Evolutionary conservation across 2,329 filamentous ascomycete genomes (phyloP).

Genomic region (Monascus ruber): DNA sequence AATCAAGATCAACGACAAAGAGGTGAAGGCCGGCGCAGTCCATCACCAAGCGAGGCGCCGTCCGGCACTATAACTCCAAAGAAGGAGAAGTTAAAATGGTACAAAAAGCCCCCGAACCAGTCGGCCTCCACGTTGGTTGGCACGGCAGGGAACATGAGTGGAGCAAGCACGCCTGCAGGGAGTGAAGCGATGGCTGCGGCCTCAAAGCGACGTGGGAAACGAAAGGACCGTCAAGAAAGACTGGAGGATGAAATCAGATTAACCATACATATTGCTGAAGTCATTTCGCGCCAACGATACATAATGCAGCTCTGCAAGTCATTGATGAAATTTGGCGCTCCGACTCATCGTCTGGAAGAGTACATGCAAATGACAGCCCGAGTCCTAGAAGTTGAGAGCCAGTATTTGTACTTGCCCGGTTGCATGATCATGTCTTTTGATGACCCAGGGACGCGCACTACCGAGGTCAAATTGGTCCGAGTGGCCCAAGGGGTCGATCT

Average conservation of each 20-base stretch:
- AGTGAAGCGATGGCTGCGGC: constrained; percentile 4
- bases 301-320: constrained; percentile 19
- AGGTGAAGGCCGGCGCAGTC: constrained; percentile 1
- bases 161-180: constrained; percentile 18
- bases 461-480: constrained; percentile 34
- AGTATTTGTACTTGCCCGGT: constrained; percentile 72
- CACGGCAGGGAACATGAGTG: constrained; percentile 11
- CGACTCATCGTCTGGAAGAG: constrained; percentile 45
- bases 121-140: constrained; percentile 1
- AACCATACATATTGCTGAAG: constrained; percentile 50
- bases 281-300: constrained; percentile 45
- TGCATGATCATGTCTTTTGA: constrained; percentile 50
- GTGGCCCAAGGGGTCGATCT: constrained; percentile 30
- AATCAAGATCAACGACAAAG: constrained; percentile 9
- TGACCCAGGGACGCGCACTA: constrained; percentile 30
- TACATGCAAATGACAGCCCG: constrained; percentile 81
- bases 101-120: constrained; percentile 12
- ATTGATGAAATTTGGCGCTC: constrained; percentile 19
- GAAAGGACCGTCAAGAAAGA: constrained; percentile 12
- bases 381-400: constrained; percentile 73
- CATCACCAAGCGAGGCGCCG: neutral
- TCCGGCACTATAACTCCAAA: constrained; percentile 7
- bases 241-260: constrained; percentile 41
- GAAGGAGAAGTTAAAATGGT: constrained; percentile 22
- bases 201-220: constrained; percentile 4